phyloP scores from a whole-genome alignment of 805 yeast genomes.

The Lachancea kluyveri region DNA sequence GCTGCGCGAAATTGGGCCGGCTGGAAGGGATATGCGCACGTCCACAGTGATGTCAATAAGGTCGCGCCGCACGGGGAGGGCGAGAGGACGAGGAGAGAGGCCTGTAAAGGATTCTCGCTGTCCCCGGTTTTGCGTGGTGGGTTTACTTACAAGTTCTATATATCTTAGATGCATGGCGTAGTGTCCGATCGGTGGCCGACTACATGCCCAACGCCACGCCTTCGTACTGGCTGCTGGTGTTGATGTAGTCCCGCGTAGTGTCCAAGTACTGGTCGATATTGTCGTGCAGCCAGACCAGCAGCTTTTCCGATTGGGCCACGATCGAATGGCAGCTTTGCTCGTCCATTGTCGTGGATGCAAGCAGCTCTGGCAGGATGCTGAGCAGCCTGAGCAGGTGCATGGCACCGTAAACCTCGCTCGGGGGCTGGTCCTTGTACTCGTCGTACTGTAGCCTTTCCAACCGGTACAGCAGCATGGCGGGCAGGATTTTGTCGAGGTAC shows the following conservation, averaged over 20 bases:
- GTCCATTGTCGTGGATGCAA: constrained; percentile 77
- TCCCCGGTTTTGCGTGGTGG: too few relatives aligned
- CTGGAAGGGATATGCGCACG: too few relatives aligned
- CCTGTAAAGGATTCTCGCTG: too few relatives aligned
- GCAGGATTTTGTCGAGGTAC: constrained; percentile 67
- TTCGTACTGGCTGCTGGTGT: constrained; percentile 31
- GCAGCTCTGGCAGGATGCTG: constrained; percentile 75
- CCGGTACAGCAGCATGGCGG: constrained; percentile 24
- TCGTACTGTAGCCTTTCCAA: constrained; percentile 27
- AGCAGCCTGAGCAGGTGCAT: constrained; percentile 77
- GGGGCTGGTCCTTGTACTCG: constrained; percentile 11
- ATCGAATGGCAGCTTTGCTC: constrained; percentile 42
- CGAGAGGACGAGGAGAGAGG: too few relatives aligned
- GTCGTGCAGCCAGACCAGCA: constrained; percentile 24
- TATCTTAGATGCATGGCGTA: too few relatives aligned
- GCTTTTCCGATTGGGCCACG: constrained; percentile 23
- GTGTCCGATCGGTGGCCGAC: too few relatives aligned
- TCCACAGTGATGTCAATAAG: constrained; percentile 15
- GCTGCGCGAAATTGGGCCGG: too few relatives aligned
- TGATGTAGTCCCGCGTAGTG: constrained; percentile 25
- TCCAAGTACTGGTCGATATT: constrained; percentile 11
- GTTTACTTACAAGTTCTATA: too few relatives aligned
- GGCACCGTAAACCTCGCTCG: constrained; percentile 56
- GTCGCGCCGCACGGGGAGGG: too few relatives aligned
- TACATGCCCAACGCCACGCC: constrained; percentile 31